Base-by-base conservation (phyloP, 345 rosid genomes). In the Eucalyptus regnans region DNA sequence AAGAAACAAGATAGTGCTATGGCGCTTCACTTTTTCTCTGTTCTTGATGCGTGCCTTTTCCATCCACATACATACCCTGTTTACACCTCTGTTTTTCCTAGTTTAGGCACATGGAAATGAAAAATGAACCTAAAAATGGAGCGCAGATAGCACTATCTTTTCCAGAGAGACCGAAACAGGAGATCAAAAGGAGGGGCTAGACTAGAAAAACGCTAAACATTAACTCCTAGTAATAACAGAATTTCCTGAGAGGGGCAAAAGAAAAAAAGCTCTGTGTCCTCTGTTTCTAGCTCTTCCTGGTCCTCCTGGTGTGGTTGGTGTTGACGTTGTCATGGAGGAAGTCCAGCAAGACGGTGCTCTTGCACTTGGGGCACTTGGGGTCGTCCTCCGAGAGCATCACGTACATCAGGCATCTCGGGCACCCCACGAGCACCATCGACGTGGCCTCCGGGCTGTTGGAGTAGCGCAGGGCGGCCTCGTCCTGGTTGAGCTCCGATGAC, bases 381-480 rank as follows among this genome's bases (percentile, higher is more conserved):
- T 95, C 96, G 41, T 94, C 95, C 90, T 96, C 96, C 0, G 99
- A 94, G 41, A 97, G 94, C 99, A 97, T 96, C n/a, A 97, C 97
- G 87, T 97, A 97, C 98, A 97, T 96, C 87, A 95, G 94, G 92
- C 99, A 97, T 89, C 98, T 92, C 31, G 99, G 99, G 79, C 99
- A 97, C 1, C 99, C 99, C 7, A 96, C 99, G 17, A 98, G 96
- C 81, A 97, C 93, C 99, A 98, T 98, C 51, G 99, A 96, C 3
- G 96, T 93, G 18, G 99, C 93, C 90, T 97, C 99, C n/a, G 99
- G 99, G 91, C 99, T 97, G 91, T 92, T 94, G 0, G 94, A 90
- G 92, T 93, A 90, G 88, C 93, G 88, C 51, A 58, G 90, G 80
- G 50, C 48, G 31, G 86, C 80, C 17, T 66, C 87, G 31, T 93